Evolutionary conservation across 176 grass and related monocot species (phyloP).

Genomic region (Pontederia paniculata): DNA sequence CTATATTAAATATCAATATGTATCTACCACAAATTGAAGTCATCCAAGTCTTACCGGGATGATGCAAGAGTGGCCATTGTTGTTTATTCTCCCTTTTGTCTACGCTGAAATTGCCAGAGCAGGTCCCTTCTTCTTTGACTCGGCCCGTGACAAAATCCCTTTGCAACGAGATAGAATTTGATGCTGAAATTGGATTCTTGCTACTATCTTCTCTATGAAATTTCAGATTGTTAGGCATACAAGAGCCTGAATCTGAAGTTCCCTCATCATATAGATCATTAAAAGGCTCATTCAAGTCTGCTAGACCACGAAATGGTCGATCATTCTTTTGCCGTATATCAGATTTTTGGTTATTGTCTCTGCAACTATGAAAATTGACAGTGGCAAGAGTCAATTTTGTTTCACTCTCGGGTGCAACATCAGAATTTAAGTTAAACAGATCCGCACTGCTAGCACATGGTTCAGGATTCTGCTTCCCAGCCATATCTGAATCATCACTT

Average conservation of each 20-base stretch:
- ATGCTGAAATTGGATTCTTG: slow-evolving; percentile 19
- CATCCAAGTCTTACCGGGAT: slow-evolving; percentile 1
- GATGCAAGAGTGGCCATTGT: background rate
- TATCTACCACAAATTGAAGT: background rate
- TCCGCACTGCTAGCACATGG: slow-evolving; percentile 26
- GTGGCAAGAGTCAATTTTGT: slow-evolving; percentile 25
- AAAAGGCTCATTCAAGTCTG: slow-evolving; percentile 58
- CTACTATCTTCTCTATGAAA: slow-evolving; percentile 20
- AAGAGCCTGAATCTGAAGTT: slow-evolving; percentile 20
- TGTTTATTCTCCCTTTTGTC: background rate
- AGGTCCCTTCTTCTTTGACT: background rate
- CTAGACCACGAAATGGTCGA: slow-evolving; percentile 7
- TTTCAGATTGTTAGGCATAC: slow-evolving; percentile 7
- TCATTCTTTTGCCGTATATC: slow-evolving; percentile 26
- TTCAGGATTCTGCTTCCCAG: background rate
- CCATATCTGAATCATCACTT: slow-evolving; percentile 21
- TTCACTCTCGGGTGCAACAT: slow-evolving; percentile 20
- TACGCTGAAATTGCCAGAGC: background rate
- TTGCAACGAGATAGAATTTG: background rate
- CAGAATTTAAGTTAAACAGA: slow-evolving; percentile 31
- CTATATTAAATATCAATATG: too few species aligned
- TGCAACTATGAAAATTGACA: slow-evolving; percentile 11
- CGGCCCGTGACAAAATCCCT: background rate
- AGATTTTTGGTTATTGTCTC: slow-evolving; percentile 26
- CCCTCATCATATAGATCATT: slow-evolving; percentile 21